Conservation (phyloP, 2,329 filamentous ascomycete species). For the Aureobasidium vineae region DNA sequence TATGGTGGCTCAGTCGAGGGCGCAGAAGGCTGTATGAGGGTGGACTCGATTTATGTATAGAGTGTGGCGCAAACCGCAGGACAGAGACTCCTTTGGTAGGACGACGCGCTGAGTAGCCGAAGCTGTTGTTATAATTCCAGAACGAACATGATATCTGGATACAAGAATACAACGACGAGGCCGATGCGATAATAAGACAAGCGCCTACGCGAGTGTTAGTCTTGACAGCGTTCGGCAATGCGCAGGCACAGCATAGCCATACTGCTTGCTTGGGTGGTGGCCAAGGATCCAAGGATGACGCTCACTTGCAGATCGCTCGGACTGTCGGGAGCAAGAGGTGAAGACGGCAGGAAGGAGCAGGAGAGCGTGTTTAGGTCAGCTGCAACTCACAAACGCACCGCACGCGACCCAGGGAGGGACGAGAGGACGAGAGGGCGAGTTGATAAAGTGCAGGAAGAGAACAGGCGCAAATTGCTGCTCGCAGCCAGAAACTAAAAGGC, state of each 20-base stretch:
- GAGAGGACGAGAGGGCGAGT: constrained; percentile 24
- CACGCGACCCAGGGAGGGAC: constrained; percentile 24
- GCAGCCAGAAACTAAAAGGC: constrained; percentile 9
- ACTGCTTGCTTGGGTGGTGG: constrained; percentile 16
- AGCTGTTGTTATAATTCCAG: constrained; percentile 21
- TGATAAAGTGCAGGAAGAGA: constrained; percentile 19
- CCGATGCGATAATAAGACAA: constrained; percentile 17
- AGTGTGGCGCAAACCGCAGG: constrained; percentile 23
- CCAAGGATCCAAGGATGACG: constrained; percentile 25
- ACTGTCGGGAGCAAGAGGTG: constrained; percentile 1
- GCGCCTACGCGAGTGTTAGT: constrained; percentile 14
- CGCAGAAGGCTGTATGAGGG: not conserved
- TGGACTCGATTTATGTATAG: constrained; percentile 14
- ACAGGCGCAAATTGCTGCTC: constrained; percentile 22
- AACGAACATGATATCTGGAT: constrained; percentile 13
- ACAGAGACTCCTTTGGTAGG: not conserved
- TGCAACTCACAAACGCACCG: constrained; percentile 22
- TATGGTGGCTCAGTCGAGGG: constrained; percentile 1
- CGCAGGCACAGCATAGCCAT: constrained; percentile 10
- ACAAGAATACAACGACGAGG: constrained; percentile 23
- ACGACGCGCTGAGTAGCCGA: constrained; percentile 15
- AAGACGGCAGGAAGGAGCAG: constrained; percentile 2
- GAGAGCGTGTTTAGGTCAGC: constrained; percentile 5
- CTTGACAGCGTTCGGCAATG: not conserved
- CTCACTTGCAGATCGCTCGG: constrained; percentile 23